A percentile compares a stretch with the other conserved stretches of the same genome.
Conservation (phyloP, 2,329 filamentous ascomycete species). For the Monosporascus cannonballus region DNA sequence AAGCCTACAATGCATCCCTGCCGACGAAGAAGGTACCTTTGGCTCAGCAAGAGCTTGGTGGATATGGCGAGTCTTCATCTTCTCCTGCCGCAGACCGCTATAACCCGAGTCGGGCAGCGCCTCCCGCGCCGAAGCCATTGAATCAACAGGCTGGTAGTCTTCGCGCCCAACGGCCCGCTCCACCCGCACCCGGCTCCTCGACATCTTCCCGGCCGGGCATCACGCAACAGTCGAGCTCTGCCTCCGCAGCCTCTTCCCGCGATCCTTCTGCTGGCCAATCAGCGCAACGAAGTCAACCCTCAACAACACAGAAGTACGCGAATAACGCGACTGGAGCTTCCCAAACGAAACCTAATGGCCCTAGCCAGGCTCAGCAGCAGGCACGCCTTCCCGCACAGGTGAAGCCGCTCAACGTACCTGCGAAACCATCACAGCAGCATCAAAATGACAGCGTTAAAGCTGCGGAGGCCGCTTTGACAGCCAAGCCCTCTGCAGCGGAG, state of each 20-base stretch:
- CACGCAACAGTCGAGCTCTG: conserved; percentile 44
- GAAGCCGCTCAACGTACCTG: conserved; percentile 73
- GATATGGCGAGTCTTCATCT: conserved; percentile 42
- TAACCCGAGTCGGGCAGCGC: conserved; percentile 79
- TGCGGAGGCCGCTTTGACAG: conserved; percentile 80
- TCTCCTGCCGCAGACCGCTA: conserved; percentile 53
- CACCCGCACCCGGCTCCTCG: conserved; percentile 53
- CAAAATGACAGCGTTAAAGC: conserved; percentile 72
- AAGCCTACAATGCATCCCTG: conserved; percentile 84
- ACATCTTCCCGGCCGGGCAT: conserved; percentile 40
- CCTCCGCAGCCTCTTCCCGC: conserved; percentile 35
- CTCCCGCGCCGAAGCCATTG: conserved; percentile 62
- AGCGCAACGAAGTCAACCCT: conserved; percentile 38
- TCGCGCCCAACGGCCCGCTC: conserved; percentile 74
- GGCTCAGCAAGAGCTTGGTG: conserved; percentile 82
- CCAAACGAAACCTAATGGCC: conserved; percentile 39
- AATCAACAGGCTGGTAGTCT: conserved; percentile 50
- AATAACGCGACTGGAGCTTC: conserved; percentile 47
- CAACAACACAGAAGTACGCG: conserved; percentile 51
- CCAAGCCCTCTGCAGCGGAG: conserved; percentile 67
- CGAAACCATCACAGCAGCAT: conserved; percentile 51
- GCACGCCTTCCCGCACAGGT: conserved; percentile 56
- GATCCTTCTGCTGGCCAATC: conserved; percentile 29
- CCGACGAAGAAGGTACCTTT: conserved; percentile 74
- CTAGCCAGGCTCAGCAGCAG: conserved; percentile 34